Evolutionary conservation across 2,329 filamentous ascomycete genomes (phyloP).

Genomic region (Cladosporium oxysporum): DNA sequence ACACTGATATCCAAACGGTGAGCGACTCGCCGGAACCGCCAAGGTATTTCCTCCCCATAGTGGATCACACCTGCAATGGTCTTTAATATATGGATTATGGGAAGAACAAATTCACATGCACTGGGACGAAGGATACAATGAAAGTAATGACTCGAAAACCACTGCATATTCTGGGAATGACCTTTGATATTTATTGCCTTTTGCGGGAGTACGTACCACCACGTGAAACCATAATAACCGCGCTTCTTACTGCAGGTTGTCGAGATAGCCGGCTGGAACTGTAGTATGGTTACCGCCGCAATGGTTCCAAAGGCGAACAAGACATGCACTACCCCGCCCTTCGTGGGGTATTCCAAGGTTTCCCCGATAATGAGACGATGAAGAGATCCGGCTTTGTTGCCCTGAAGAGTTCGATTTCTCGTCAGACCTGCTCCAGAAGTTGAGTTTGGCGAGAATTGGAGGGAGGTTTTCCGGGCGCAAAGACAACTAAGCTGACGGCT

Average conservation of each 20-base stretch:
- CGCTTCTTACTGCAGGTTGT: not conserved
- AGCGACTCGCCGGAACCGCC: constrained; percentile 53
- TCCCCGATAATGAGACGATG: not conserved
- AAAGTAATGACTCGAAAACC: not conserved
- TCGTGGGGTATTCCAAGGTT: not conserved
- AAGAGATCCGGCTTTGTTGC: not conserved
- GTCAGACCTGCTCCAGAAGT: not conserved
- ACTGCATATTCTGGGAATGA: not conserved
- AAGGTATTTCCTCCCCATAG: constrained; percentile 52
- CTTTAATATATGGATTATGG: not conserved
- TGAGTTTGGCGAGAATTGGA: not conserved
- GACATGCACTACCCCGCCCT: constrained; percentile 6
- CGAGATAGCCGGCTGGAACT: not conserved
- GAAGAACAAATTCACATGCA: not conserved
- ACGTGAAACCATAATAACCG: constrained; percentile 3
- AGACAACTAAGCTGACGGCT: constrained; percentile 13
- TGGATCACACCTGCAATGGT: not conserved
- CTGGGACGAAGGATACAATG: not conserved
- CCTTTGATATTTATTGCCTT: constrained; percentile 4
- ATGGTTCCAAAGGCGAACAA: not conserved
- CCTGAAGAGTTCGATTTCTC: not conserved
- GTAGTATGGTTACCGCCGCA: not conserved
- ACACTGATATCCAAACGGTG: constrained; percentile 55
- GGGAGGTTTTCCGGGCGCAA: constrained; percentile 6
- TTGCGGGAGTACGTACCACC: constrained; percentile 6